Evolutionary conservation across 2,329 filamentous ascomycete species (phyloP).

Genomic region (Neocucurbitaria cava): DNA sequence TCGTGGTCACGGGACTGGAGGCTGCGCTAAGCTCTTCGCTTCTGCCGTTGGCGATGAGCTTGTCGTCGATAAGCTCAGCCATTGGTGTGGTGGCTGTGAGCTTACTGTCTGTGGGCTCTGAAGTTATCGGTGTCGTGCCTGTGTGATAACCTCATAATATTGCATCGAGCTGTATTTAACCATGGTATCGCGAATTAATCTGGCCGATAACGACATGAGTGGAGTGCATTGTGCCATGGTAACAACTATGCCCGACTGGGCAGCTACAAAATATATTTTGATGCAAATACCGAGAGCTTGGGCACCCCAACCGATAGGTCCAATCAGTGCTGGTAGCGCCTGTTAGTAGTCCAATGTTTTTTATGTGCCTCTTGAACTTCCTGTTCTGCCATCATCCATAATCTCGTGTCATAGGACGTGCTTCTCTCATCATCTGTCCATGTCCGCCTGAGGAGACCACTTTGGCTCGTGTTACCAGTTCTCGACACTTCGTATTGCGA

Average conservation of each 20-base stretch:
- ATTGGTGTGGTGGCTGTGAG: conserved; percentile 10
- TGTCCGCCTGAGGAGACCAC: too few relatives aligned
- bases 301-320: not conserved
- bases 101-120: conserved; percentile 2
- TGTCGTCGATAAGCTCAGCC: conserved; percentile 14
- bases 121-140: conserved; percentile 1
- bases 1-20: conserved; percentile 6
- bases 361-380: not conserved
- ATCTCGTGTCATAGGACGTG: not conserved
- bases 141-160: not conserved
- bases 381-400: not conserved
- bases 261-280: not conserved
- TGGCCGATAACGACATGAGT: conserved; percentile 5
- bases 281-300: not conserved
- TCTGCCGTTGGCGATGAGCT: conserved; percentile 15
- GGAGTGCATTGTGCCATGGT: conserved; percentile 4
- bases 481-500: too few relatives aligned
- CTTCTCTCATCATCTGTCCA: not conserved
- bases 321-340: not conserved
- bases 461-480: too few relatives aligned
- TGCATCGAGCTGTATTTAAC: not conserved
- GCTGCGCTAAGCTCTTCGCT: conserved; percentile 18
- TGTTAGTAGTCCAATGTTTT: not conserved
- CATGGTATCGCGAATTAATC: not conserved
- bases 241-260: conserved; percentile 3